Evolutionary conservation across 2,329 filamentous ascomycete species (phyloP).

Genomic region (Aspergillus oerlinghausenensis): DNA sequence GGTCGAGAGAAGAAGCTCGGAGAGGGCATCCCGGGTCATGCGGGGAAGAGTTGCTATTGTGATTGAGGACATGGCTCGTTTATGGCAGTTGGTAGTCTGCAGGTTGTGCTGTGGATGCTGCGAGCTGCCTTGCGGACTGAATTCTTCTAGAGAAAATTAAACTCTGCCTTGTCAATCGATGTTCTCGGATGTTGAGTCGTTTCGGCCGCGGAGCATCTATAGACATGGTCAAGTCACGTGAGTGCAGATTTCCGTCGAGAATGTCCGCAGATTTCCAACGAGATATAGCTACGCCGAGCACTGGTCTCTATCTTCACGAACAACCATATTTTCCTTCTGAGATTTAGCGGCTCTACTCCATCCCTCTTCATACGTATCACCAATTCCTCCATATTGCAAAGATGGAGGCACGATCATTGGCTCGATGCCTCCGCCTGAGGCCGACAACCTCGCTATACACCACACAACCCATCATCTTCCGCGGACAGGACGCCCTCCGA

Average conservation of each 20-base stretch:
- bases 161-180: neutral
- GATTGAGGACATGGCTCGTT: constrained; percentile 45
- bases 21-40: constrained; percentile 66
- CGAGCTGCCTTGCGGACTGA: neutral
- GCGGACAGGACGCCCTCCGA: constrained; percentile 9
- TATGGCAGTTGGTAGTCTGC: neutral
- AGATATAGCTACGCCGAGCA: neutral
- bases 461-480: constrained; percentile 12
- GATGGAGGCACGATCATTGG: constrained; percentile 31
- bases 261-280: neutral
- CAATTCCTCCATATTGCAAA: constrained; percentile 1
- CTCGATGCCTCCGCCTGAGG: constrained; percentile 29
- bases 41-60: constrained; percentile 61
- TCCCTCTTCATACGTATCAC: neutral
- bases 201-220: neutral
- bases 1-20: constrained; percentile 57
- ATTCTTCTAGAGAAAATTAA: neutral
- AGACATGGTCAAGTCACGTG: neutral
- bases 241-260: constrained; percentile 6
- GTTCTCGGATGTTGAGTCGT: neutral
- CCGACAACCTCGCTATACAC: constrained; percentile 25
- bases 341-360: neutral
- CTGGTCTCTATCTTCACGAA: neutral
- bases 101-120: neutral
- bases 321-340: neutral